Evolutionary conservation across 768 basidiomycete species (phyloP), one percentile per base, ranked within the genome.

Genomic region (Tulasnella sp.): DNA sequence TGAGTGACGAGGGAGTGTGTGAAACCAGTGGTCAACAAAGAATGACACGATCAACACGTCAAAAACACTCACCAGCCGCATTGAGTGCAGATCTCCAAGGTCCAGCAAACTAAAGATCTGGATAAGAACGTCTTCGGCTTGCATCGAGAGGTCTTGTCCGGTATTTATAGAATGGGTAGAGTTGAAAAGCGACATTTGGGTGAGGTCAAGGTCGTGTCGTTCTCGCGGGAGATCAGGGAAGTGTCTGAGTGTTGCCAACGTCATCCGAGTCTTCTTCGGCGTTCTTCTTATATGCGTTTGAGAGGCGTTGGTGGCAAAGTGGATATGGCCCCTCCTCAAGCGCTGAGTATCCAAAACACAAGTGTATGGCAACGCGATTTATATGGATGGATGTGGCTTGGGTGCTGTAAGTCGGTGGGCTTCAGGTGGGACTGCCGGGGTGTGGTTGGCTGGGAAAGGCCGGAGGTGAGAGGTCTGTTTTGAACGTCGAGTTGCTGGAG

Each of bases 41-140:
- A 31, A 54, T 38, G 39, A 37, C 34, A 58, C 38, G n/a, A 39
- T 54, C 36, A 37, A 73, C 37, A 64, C 58, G 58, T 34, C 72
- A 45, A 37, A 52, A 75, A 31, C 25, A 76, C 75, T 69, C 67
- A 76, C 75, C 31, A 76, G 36, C 36, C 75, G 75, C 67, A 76
- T 68, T 29, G 40, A 54, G 11, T 76, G 75, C 17, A 76, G 38
- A 42, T 76, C 75, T 5, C 2, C 34, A 5, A 76, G 75, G 40
- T 40, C 67, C n/a, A 76, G 40, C 40, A 69, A 38, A 67, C 75
- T 69, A 64, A 76, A 40, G 7, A 76, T 39, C 17, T 71, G 67
- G 40, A 76, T 42, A 29, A 76, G 67, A 34, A 76, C 29, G 31
- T 76, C 75, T 22, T 76, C 75, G 29, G 37, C 45, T 37, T 54